phyloP scores from a whole-genome alignment of 192 early-diverging fungal genomes.

The Coemansia sp. region DNA sequence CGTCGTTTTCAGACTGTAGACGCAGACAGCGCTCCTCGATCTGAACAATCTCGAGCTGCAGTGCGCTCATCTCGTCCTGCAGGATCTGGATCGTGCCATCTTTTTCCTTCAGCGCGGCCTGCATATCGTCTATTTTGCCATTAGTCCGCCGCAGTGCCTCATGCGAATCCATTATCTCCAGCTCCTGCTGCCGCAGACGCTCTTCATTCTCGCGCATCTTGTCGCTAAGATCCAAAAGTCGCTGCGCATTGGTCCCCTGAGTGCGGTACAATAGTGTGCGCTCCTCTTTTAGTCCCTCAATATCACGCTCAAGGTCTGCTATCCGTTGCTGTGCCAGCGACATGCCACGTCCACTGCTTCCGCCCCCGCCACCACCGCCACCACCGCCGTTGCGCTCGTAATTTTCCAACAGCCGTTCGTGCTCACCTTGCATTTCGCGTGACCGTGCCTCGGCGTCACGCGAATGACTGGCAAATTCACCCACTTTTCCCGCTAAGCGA shows the following conservation, averaged over 20 bases:
- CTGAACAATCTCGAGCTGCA: constrained; percentile 87
- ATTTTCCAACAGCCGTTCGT: constrained; percentile 44
- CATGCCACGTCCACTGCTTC: constrained; percentile 24
- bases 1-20: constrained; percentile 79
- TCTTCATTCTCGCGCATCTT: constrained; percentile 59
- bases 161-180: constrained; percentile 38
- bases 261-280: constrained; percentile 84
- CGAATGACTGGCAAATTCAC: constrained; percentile 45
- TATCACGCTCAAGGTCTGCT: constrained; percentile 71
- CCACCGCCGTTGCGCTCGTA: constrained; percentile 26
- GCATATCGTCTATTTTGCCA: constrained; percentile 36
- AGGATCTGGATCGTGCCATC: constrained; percentile 91
- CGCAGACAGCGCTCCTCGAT: constrained; percentile 63
- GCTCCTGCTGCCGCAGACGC: constrained; percentile 64
- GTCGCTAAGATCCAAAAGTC: constrained; percentile 84
- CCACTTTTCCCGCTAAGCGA: constrained; percentile 41
- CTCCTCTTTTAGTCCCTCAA: constrained; percentile 80
- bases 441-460: constrained; percentile 43
- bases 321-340: constrained; percentile 62
- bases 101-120: constrained; percentile 72
- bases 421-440: constrained; percentile 47
- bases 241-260: constrained; percentile 88
- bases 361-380: constrained; percentile 7
- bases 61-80: constrained; percentile 86
- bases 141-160: constrained; percentile 38